phyloP scores from a whole-genome alignment of 352 stramenopile species.

The Saprolegnia parasitica region DNA sequence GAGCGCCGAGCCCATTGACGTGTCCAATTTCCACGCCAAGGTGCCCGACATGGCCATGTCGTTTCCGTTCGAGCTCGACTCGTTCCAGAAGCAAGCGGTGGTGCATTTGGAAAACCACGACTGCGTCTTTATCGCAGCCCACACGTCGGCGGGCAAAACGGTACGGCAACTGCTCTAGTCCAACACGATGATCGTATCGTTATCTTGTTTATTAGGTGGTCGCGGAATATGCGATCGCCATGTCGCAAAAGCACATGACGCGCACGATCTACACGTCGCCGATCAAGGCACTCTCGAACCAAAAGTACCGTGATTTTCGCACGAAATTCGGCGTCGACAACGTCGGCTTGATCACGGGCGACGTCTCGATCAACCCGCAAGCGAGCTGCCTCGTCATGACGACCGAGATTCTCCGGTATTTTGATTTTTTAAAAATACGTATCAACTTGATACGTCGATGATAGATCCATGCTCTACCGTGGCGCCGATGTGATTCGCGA shows the following conservation, averaged over 20 bases:
- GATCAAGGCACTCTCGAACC: constrained; percentile 99
- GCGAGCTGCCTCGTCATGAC: constrained; percentile 98
- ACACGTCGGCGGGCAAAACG: constrained; percentile 98
- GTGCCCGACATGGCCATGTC: constrained; percentile 91
- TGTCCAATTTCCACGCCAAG: constrained; percentile 80
- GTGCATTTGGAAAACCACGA: constrained; percentile 95
- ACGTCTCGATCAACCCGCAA: constrained; percentile 99
- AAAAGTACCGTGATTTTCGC: constrained; percentile 99
- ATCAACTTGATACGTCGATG: background rate
- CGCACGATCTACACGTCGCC: constrained; percentile 99
- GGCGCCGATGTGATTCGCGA: constrained; percentile 97
- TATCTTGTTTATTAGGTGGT: constrained; percentile 57
- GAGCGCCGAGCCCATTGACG: constrained; percentile 58
- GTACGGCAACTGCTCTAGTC: constrained; percentile 31
- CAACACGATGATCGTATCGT: constrained; percentile 24
- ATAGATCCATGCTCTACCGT: constrained; percentile 96
- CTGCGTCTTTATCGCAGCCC: constrained; percentile 97
- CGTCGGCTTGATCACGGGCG: constrained; percentile 99
- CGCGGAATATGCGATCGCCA: constrained; percentile 99
- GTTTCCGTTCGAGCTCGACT: constrained; percentile 97
- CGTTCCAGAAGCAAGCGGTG: constrained; percentile 97
- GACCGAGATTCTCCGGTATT: constrained; percentile 92
- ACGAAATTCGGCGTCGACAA: constrained; percentile 88
- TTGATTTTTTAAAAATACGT: background rate
- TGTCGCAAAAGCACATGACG: constrained; percentile 88